Percentiles rank a stretch among this genome's conserved stretches.
phyloP scores from a whole-genome alignment of 768 basidiomycete genomes.

The Termitomyces sp. region DNA sequence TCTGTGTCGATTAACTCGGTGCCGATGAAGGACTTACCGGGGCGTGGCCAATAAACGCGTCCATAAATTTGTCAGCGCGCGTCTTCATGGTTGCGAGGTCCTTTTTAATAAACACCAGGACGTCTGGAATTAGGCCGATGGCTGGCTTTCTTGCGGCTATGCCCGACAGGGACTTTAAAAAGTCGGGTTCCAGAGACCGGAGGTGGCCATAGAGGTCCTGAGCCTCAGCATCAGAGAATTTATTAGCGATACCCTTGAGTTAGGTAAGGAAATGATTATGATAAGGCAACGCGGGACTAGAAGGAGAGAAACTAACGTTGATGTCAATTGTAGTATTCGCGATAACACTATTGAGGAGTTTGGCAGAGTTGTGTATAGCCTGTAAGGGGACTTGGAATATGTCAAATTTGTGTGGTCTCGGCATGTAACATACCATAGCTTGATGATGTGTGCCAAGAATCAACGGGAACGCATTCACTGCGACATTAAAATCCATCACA shows the following conservation, averaged over 20 bases:
- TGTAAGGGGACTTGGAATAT: constrained; percentile 5
- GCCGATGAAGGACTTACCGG: too few species aligned
- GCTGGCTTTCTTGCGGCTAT: constrained; percentile 22
- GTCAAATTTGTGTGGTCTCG: background rate
- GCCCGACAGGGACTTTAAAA: constrained; percentile 16
- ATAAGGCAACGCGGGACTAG: background rate
- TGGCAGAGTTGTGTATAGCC: constrained; percentile 27
- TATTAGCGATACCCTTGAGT: constrained; percentile 11
- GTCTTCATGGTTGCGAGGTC: constrained; percentile 18
- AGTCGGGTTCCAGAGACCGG: constrained; percentile 20
- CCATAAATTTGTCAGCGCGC: background rate
- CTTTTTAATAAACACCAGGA: constrained; percentile 23
- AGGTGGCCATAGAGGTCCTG: constrained; percentile 18
- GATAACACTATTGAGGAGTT: constrained; percentile 16
- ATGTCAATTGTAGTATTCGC: constrained; percentile 23
- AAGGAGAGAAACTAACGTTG: constrained; percentile 17
- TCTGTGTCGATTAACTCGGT: background rate
- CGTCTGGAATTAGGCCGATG: constrained; percentile 23
- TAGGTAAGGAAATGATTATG: background rate
- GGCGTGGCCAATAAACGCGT: background rate
- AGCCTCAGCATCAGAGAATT: constrained; percentile 22
- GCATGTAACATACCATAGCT: background rate
- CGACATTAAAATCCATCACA: background rate
- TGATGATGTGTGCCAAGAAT: background rate
- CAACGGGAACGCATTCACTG: background rate